A percentile compares a stretch with the other conserved stretches of the same genome.
These are phyloP conservation scores for Leishmania aethiopica DNA, from an alignment of 208 protist genomes.

Conservation along the genomic window DNA sequence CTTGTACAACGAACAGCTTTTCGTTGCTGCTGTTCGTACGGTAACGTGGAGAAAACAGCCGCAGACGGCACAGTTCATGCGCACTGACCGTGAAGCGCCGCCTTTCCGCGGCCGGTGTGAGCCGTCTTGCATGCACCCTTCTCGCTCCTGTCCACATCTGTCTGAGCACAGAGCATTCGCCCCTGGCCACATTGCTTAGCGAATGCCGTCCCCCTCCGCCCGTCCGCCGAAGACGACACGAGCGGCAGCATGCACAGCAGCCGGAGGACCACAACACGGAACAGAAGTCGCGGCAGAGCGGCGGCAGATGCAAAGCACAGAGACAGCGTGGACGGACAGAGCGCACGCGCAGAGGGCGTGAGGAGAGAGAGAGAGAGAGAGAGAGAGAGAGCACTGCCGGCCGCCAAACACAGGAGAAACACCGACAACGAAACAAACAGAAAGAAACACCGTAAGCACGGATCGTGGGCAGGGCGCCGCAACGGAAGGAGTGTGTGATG, in stretches of 20 bases:
- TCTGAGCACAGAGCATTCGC: background rate
- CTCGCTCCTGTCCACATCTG: background rate
- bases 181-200: background rate
- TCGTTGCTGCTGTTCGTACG: background rate
- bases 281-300: background rate
- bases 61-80: background rate
- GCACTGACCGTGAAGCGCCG: background rate
- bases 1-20: background rate
- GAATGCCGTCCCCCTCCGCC: background rate
- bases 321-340: background rate
- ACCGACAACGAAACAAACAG: background rate
- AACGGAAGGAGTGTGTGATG: background rate
- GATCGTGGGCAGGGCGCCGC: too few relatives aligned
- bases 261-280: background rate
- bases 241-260: background rate
- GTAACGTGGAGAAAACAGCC: background rate
- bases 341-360: background rate
- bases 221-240: background rate
- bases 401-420: too few relatives aligned
- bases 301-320: background rate
- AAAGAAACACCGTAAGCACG: too few relatives aligned
- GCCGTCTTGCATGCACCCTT: background rate
- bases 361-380: background rate
- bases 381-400: background rate
- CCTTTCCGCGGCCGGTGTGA: background rate